Conservation (phyloP, 2,329 filamentous ascomycete genomes). For the Talaromyces sp. region DNA sequence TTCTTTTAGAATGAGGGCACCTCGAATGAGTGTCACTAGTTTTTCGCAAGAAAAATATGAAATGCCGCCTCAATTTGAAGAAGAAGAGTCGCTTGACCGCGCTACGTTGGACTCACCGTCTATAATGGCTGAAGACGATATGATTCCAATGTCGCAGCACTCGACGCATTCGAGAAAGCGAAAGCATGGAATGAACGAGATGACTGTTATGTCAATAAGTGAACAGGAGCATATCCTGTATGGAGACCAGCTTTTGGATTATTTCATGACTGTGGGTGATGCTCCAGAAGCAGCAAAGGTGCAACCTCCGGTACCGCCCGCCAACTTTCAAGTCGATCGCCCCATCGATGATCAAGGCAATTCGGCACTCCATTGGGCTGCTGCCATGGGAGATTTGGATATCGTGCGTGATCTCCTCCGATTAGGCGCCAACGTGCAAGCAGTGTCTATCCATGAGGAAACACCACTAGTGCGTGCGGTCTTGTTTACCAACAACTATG, state of each 20-base stretch:
- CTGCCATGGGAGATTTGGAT: constrained; percentile 92
- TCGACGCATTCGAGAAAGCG: constrained; percentile 60
- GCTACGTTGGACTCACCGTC: constrained; percentile 77
- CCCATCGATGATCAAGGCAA: constrained; percentile 91
- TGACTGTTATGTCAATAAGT: constrained; percentile 48
- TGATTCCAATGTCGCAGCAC: constrained; percentile 64
- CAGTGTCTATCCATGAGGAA: constrained; percentile 67
- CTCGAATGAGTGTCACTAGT: constrained; percentile 30
- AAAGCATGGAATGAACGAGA: constrained; percentile 66
- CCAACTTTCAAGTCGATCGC: constrained; percentile 82
- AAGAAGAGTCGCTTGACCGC: constrained; percentile 79
- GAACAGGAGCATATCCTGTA: constrained; percentile 87
- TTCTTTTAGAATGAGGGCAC: constrained; percentile 25
- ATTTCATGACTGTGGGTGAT: constrained; percentile 84
- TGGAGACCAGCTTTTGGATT: constrained; percentile 88
- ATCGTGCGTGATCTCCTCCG: constrained; percentile 82
- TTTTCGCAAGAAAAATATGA: constrained; percentile 60
- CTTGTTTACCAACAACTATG: constrained; percentile 93
- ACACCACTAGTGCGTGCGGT: constrained; percentile 93
- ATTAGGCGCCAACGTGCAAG: constrained; percentile 69
- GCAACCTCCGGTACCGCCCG: constrained; percentile 68
- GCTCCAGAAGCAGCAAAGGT: constrained; percentile 57
- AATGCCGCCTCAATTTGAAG: constrained; percentile 59
- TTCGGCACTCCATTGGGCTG: constrained; percentile 93
- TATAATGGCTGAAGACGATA: constrained; percentile 77